Conservation (phyloP, 306 rosid species). For the Aeschynomene evenia region DNA sequence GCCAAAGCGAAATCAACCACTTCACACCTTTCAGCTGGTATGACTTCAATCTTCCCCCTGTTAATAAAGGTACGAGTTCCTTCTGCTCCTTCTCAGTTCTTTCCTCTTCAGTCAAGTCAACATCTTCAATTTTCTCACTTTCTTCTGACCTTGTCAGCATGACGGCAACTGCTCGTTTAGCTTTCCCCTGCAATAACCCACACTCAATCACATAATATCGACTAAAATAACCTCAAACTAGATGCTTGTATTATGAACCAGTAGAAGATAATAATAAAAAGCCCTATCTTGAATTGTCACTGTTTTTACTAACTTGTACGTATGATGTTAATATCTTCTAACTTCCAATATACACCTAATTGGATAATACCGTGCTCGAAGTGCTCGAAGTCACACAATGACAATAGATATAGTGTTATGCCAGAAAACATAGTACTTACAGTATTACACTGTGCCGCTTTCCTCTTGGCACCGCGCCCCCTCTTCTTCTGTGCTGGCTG, state of each 20-base stretch:
- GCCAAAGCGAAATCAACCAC: conserved; percentile 99
- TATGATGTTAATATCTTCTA: not conserved
- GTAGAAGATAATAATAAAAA: not conserved
- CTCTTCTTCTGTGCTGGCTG: conserved; percentile 43
- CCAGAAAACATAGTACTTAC: conserved; percentile 43
- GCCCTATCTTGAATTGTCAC: not conserved
- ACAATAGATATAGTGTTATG: not conserved
- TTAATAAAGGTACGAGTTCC: conserved; percentile 80
- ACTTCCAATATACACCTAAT: not conserved
- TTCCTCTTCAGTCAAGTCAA: conserved; percentile 64
- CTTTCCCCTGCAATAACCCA: conserved; percentile 56
- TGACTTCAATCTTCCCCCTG: conserved; percentile 83
- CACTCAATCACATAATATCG: not conserved
- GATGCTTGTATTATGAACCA: not conserved
- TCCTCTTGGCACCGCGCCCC: conserved; percentile 74
- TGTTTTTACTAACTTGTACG: not conserved
- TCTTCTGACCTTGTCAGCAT: conserved; percentile 93
- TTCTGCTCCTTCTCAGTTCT: conserved; percentile 70
- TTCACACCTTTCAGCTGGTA: conserved; percentile 94
- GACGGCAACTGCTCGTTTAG: conserved; percentile 88
- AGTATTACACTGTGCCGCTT: conserved; percentile 60
- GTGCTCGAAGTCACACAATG: not conserved
- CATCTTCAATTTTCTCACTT: conserved; percentile 54
- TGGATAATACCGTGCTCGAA: not conserved
- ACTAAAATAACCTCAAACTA: conserved; percentile 10